Evolutionary conservation across 441 rosid genomes (phyloP).

Genomic region (Euphorbia schlechtendalii): DNA sequence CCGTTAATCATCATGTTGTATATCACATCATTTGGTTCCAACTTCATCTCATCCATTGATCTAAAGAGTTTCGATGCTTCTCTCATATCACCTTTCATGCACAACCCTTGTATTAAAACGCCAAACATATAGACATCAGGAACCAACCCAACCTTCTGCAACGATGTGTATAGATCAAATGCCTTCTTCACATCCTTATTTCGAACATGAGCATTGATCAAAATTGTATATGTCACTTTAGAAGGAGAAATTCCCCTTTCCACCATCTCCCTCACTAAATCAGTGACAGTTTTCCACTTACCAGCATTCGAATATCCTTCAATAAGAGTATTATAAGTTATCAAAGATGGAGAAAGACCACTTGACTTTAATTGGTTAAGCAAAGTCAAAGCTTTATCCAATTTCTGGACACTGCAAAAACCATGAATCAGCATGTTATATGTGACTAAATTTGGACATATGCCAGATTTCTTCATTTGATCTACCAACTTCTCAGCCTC

Average conservation of each 20-base stretch:
- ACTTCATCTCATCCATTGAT: slow-evolving; percentile 36
- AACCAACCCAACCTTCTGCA: slow-evolving; percentile 51
- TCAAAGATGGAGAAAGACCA: slow-evolving; percentile 52
- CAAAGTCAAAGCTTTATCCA: slow-evolving; percentile 42
- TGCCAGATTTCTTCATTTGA: slow-evolving; percentile 43
- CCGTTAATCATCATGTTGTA: slow-evolving; percentile 64
- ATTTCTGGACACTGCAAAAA: slow-evolving; percentile 37
- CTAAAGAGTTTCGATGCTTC: slow-evolving; percentile 51
- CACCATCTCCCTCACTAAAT: slow-evolving; percentile 69
- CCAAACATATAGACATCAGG: slow-evolving; percentile 56
- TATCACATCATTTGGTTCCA: slow-evolving; percentile 55
- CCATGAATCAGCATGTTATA: slow-evolving; percentile 50
- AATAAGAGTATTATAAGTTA: slow-evolving; percentile 59
- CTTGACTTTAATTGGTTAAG: slow-evolving; percentile 43
- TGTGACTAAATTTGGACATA: slow-evolving; percentile 52
- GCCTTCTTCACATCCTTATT: slow-evolving; percentile 56
- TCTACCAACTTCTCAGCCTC: slow-evolving; percentile 48
- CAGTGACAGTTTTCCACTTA: slow-evolving; percentile 31
- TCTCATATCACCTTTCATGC: slow-evolving; percentile 61
- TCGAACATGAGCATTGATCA: slow-evolving; percentile 44
- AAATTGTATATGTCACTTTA: slow-evolving; percentile 56
- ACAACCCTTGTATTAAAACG: slow-evolving; percentile 63
- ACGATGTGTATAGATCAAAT: slow-evolving; percentile 38
- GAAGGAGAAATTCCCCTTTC: slow-evolving; percentile 68
- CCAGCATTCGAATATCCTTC: slow-evolving; percentile 45